Conservation (phyloP, 2,329 filamentous ascomycete genomes). For the Fusarium abutilonis region DNA sequence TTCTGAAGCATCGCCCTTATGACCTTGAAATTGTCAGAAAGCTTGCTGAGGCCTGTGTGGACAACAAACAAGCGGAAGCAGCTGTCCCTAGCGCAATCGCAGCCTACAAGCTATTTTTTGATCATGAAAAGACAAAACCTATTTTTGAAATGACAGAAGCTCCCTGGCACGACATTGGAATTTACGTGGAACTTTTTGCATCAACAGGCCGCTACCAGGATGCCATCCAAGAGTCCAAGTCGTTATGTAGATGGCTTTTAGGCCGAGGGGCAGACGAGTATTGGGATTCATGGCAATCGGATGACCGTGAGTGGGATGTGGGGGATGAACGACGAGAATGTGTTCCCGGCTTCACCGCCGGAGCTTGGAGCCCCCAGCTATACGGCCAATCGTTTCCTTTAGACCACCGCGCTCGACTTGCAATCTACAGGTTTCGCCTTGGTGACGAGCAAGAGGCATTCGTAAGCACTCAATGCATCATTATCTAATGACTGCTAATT, state of each 20-base stretch:
- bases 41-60: conserved; percentile 66
- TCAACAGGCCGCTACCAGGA: conserved; percentile 69
- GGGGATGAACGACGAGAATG: conserved; percentile 73
- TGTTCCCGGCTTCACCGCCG: conserved; percentile 68
- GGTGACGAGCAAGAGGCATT: conserved; percentile 77
- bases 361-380: conserved; percentile 60
- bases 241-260: conserved; percentile 82
- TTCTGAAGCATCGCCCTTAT: conserved; percentile 62
- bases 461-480: conserved; percentile 58
- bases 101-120: conserved; percentile 61
- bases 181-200: conserved; percentile 84
- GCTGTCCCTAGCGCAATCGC: conserved; percentile 54
- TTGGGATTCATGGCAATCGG: conserved; percentile 77
- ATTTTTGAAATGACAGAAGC: conserved; percentile 52
- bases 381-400: conserved; percentile 82
- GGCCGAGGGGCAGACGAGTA: conserved; percentile 76
- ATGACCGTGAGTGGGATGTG: conserved; percentile 91
- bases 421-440: conserved; percentile 80
- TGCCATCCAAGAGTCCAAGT: conserved; percentile 76
- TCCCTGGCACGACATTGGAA: conserved; percentile 84
- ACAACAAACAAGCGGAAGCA: conserved; percentile 58
- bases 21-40: conserved; percentile 66
- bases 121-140: conserved; percentile 51
- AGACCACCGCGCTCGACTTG: conserved; percentile 85
- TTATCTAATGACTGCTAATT: conserved; percentile 18